A percentile compares a stretch with the other conserved stretches of the same genome.
Evolutionary conservation across 176 grass and related monocot genomes (phyloP).

Genomic region (Phyllostachys edulis): DNA sequence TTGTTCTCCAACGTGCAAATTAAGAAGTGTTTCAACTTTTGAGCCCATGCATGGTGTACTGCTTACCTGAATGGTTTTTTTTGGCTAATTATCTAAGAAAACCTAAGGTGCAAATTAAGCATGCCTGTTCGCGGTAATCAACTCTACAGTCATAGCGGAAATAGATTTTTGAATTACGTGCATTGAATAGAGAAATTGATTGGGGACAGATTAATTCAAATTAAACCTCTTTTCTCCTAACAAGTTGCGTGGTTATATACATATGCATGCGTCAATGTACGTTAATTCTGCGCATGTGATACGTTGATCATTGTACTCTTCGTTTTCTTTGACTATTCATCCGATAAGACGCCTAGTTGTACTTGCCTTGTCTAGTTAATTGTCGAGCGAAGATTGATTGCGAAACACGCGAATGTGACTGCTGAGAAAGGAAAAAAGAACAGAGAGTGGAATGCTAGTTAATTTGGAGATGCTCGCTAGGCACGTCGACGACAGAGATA

Average conservation of each 20-base stretch:
- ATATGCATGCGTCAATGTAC: too few species aligned
- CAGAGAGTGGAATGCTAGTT: neutral
- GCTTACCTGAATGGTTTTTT: too few species aligned
- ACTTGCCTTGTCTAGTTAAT: slow-evolving; percentile 2
- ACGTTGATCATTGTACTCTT: neutral
- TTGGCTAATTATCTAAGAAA: too few species aligned
- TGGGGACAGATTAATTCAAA: neutral
- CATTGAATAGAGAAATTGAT: neutral
- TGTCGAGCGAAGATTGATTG: neutral
- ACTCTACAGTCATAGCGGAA: neutral
- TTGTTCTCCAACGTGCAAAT: neutral
- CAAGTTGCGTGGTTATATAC: neutral
- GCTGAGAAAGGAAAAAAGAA: too few species aligned
- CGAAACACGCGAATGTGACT: neutral
- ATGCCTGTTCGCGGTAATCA: neutral
- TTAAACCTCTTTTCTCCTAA: neutral
- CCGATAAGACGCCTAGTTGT: neutral
- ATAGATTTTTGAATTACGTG: neutral
- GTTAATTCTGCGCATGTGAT: too few species aligned
- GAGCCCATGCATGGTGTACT: neutral
- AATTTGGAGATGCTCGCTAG: neutral
- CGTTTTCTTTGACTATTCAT: neutral
- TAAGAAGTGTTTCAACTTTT: neutral
- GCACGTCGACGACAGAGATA: too few species aligned
- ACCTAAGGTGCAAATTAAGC: too few species aligned